Evolutionary conservation across 2,329 filamentous ascomycete genomes (phyloP).

Genomic region (Elsinoe australis): DNA sequence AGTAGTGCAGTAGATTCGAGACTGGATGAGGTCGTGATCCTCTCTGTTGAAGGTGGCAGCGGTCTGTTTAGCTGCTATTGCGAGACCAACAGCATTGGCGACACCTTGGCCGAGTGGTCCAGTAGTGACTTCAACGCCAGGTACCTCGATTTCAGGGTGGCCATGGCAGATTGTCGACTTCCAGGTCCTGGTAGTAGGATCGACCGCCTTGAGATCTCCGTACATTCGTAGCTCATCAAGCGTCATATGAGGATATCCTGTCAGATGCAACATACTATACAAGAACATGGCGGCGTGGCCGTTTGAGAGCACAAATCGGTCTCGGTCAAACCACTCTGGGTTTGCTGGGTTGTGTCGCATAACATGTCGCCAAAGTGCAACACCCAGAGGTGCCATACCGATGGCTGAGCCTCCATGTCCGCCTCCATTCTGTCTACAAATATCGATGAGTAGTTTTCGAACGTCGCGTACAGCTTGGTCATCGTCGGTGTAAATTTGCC

Average conservation of each 20-base stretch:
- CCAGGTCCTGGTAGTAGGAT: slow-evolving; percentile 31
- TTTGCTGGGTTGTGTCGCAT: slow-evolving; percentile 37
- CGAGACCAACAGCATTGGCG: slow-evolving; percentile 54
- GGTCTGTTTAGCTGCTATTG: slow-evolving; percentile 51
- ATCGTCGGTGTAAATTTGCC: slow-evolving; percentile 1
- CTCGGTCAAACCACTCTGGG: slow-evolving; percentile 37
- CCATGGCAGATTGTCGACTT: slow-evolving; percentile 43
- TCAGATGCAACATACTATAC: slow-evolving; percentile 48
- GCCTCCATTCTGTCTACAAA: slow-evolving; percentile 26
- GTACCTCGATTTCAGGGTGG: slow-evolving; percentile 51
- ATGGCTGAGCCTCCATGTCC: slow-evolving; percentile 30
- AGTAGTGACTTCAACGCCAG: slow-evolving; percentile 53
- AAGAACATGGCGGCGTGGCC: slow-evolving; percentile 39
- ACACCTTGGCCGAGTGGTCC: slow-evolving; percentile 53
- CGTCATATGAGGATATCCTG: slow-evolving; percentile 49
- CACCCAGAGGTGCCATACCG: slow-evolving; percentile 40
- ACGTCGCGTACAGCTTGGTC: slow-evolving; percentile 10
- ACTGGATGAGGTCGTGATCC: slow-evolving; percentile 42
- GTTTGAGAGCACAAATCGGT: slow-evolving; percentile 41
- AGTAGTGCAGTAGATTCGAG: slow-evolving; percentile 50
- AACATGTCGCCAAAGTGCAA: slow-evolving; percentile 38
- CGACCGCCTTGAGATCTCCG: slow-evolving; percentile 33
- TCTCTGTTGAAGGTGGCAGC: slow-evolving; percentile 48
- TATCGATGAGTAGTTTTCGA: slow-evolving; percentile 18
- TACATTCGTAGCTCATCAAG: slow-evolving; percentile 52